Evolutionary conservation across 1,284 basidiomycete genomes (phyloP), one percentile per base, ranked within the genome.

Genomic region (Vanrija sp.): DNA sequence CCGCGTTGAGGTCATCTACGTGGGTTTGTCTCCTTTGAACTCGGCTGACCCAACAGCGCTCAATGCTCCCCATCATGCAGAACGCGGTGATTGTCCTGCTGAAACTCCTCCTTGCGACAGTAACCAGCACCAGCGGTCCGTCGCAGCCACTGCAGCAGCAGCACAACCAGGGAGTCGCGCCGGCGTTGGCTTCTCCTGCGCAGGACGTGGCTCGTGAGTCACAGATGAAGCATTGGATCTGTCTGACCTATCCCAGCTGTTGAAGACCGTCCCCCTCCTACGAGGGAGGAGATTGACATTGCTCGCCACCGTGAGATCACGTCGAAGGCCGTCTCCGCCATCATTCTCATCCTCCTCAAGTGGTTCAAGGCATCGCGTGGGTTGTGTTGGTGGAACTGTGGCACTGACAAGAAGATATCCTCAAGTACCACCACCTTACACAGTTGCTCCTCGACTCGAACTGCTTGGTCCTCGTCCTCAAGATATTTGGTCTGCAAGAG

Each of bases 301-400:
- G 87, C 86, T 38, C 85, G 96, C 6, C 96, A 98, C 76, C 88
- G 96, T 39, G 96, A 99, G 75, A 96, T 99, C 66, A 95, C 91
- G 0, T 92, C 91, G 6, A 98, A 99, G 77, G 93, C 92, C 0
- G 90, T 98, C 7, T 97, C 94, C 18, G 93, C 94, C 1, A 96
- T 98, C 61, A 75, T 99, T 16, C 79, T 98, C 1, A 78, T 98
- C 40, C 84, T 88, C 3, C 76, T 98, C 62, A 97, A 97, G 72
- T 99, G 96, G 96, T 97, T 98, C 83, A 98, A 98, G 76, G 89
- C 89, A 34, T 96, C 92, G 49, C 93, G 92, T 94, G 64, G 74
- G 88, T 82, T n/a, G 10, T 18, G 5, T 28, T 28, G 28, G 28
- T 10, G 6, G 28, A 28, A 10, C 28, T 10, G 28, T 28, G 28